These are phyloP conservation scores for Hyphopichia khmerensis DNA, from an alignment of 1,139 yeast genomes.

Conservation along the genomic window DNA sequence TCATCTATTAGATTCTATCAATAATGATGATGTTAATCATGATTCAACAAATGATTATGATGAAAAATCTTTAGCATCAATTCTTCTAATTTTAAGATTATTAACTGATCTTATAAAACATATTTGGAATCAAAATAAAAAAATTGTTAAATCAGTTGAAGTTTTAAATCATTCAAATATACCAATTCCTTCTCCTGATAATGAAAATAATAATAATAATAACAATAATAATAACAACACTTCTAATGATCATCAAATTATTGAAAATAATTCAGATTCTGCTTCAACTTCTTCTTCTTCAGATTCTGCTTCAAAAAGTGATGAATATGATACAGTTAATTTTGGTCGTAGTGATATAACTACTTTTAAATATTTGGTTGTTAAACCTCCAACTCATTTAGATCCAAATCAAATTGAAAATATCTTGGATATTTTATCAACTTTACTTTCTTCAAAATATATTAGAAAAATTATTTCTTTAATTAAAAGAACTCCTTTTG, in stretches of 20 bases:
- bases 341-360: not conserved
- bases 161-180: not conserved
- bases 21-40: conserved; percentile 22
- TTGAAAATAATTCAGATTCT: not conserved
- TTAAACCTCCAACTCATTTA: conserved; percentile 15
- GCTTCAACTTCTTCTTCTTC: not conserved
- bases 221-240: too few species aligned
- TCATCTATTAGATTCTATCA: conserved; percentile 24
- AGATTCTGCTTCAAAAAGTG: not conserved
- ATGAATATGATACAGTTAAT: not conserved
- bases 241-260: not conserved
- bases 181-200: not conserved
- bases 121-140: conserved; percentile 25
- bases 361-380: not conserved
- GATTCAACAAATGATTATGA: conserved; percentile 29
- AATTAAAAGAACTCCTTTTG: conserved; percentile 16
- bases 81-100: conserved; percentile 33
- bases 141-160: not conserved
- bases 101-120: conserved; percentile 28
- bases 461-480: conserved; percentile 19
- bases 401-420: conserved; percentile 12
- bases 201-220: too few species aligned
- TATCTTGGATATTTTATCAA: conserved; percentile 19
- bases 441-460: conserved; percentile 21
- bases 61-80: conserved; percentile 32